Evolutionary conservation across 306 rosid species (phyloP).

Genomic region (Inga leiocalycina): DNA sequence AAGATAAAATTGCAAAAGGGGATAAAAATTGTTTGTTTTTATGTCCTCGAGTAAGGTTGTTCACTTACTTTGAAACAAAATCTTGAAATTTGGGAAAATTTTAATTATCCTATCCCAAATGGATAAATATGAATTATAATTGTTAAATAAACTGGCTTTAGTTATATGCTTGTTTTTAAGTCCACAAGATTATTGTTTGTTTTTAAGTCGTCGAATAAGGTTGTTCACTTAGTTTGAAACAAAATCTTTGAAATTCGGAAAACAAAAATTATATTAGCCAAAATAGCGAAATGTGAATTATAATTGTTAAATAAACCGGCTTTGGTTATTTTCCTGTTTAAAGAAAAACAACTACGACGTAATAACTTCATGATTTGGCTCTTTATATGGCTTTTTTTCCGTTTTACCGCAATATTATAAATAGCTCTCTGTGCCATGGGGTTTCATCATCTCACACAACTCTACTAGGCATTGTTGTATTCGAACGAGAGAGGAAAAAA

Average conservation of each 20-base stretch:
- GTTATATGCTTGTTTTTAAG: too few species aligned
- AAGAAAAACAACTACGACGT: neutral
- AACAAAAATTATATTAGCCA: too few species aligned
- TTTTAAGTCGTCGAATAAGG: neutral
- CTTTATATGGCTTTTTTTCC: neutral
- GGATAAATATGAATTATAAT: too few species aligned
- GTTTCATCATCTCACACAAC: neutral
- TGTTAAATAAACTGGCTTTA: too few species aligned
- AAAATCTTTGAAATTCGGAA: neutral
- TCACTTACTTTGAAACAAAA: too few species aligned
- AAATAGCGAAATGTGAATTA: neutral
- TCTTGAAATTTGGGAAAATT: too few species aligned
- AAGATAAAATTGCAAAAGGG: too few species aligned
- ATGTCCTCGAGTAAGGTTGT: too few species aligned
- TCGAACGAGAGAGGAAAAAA: neutral
- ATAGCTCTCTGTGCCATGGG: neutral
- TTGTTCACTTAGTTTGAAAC: neutral
- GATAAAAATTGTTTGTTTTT: too few species aligned
- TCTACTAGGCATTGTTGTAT: neutral
- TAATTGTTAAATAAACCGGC: neutral
- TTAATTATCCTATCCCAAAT: too few species aligned
- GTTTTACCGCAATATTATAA: neutral
- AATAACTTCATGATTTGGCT: neutral
- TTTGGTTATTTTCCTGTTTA: neutral
- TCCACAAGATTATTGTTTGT: neutral